Percentiles rank a stretch among this genome's conserved stretches.
phyloP scores from a whole-genome alignment of 1,139 yeast species.

The Pichia sp. region DNA sequence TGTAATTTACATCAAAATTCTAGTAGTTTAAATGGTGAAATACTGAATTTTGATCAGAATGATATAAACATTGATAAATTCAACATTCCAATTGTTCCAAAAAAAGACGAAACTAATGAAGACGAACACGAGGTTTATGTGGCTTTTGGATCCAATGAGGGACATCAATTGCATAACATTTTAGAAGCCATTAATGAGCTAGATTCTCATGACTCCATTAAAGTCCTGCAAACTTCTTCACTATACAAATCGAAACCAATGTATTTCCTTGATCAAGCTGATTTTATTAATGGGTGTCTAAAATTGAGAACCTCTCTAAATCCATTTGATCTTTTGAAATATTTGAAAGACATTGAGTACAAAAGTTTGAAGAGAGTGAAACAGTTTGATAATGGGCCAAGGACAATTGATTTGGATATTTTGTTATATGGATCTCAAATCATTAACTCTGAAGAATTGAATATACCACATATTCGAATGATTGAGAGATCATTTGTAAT shows the following conservation, averaged over 20 bases:
- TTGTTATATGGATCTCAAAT: conserved; percentile 57
- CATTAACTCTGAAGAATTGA: conserved; percentile 48
- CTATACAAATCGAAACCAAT: conserved; percentile 86
- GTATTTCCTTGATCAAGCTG: conserved; percentile 76
- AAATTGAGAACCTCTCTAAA: conserved; percentile 46
- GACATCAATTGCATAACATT: conserved; percentile 61
- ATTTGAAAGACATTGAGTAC: conserved; percentile 72
- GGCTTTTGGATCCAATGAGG: conserved; percentile 88
- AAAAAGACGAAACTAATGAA: conserved; percentile 9
- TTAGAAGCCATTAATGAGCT: conserved; percentile 47
- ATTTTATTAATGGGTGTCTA: conserved; percentile 78
- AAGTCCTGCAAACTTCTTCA: conserved; percentile 58
- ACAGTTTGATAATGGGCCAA: conserved; percentile 80
- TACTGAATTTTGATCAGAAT: conserved; percentile 17
- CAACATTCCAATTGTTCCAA: conserved; percentile 13
- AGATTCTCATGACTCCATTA: conserved; percentile 26
- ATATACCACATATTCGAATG: conserved; percentile 83
- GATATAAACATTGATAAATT: conserved; percentile 20
- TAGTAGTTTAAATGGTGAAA: conserved; percentile 23
- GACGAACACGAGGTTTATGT: conserved; percentile 51
- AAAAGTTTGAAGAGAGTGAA: conserved; percentile 64
- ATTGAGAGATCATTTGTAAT: conserved; percentile 85
- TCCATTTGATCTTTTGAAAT: conserved; percentile 56
- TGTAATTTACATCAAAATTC: not conserved
- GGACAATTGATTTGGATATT: conserved; percentile 85